Percentiles rank a stretch among this genome's conserved stretches.
phyloP scores from a whole-genome alignment of 75 land plant genomes.

The Picea sitchensis region DNA sequence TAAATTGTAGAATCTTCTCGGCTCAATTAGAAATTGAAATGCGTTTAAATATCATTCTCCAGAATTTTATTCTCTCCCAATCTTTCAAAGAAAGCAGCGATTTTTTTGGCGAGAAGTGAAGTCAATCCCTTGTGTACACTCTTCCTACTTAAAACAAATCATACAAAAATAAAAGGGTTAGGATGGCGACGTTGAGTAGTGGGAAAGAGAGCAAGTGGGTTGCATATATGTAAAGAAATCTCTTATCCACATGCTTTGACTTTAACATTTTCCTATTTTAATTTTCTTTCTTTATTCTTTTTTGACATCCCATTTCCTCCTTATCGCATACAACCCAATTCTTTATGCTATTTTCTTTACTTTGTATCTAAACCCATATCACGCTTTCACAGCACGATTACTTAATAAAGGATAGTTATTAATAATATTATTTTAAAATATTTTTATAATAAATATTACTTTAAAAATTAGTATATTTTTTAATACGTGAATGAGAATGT shows the following conservation, averaged over 20 bases:
- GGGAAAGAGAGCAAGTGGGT: slow-evolving; percentile 4
- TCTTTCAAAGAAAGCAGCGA: no score
- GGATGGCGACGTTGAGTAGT: not conserved
- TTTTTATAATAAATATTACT: no score
- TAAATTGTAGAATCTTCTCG: no score
- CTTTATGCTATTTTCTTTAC: not conserved
- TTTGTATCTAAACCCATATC: not conserved
- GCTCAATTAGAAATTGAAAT: no score
- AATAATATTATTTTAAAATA: no score
- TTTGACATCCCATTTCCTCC: not conserved
- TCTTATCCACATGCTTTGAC: slow-evolving; percentile 1
- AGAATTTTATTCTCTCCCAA: no score
- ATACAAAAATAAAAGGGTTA: not conserved
- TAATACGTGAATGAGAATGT: no score
- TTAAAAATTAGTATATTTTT: no score
- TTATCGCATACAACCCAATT: not conserved
- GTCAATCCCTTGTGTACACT: no score
- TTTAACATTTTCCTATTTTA: not conserved
- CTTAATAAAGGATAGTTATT: not conserved
- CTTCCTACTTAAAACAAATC: no score
- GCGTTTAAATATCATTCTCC: no score
- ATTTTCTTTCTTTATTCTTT: not conserved
- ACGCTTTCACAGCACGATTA: not conserved
- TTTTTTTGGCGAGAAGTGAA: no score
- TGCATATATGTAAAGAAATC: not conserved